Evolutionary conservation across 768 basidiomycete species (phyloP), one percentile per base, ranked within the genome.

Genomic region (Leccinellum rugosiceps): DNA sequence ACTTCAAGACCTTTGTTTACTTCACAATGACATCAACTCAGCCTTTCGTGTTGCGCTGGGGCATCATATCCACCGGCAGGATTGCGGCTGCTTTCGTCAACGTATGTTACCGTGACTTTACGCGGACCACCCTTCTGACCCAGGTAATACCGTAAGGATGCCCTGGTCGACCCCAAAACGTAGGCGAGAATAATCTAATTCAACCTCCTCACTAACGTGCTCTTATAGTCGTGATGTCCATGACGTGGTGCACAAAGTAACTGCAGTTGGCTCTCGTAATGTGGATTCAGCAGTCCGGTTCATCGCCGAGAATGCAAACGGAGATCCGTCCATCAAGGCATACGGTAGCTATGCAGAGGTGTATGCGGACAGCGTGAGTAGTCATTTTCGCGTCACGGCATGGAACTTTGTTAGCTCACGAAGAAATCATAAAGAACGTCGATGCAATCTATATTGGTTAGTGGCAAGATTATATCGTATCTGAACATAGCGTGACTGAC

Each of bases 21-120:
- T 11, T 57, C 10, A 8, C 26, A 35, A 65, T 72, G 71, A 43
- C 55, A 46, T 44, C 61, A 48, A n/a, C 56, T 35, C 71, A 73
- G 59, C 75, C 77, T 1, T 73, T 77, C 48, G 75, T 75, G 17
- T 71, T 92, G 53, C 83, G 83, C 55, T 94, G 92, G 93, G 92
- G 93, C 17, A 90, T 94, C 61, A 87, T 96, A 59, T 90, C 91
- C 13, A 92, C 92, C 2, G 91, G 90, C 30, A 67, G 69, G 19
- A 94, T 94, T 57, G 84, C 91, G 9, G 75, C 75, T 30, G 71
- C 68, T 11, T 94, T 94, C 68, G 80, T 84, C 11, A 83, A 82
- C 77, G 91, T 88, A 57, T 56, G 74, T 35, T 44, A 19, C 28
- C n/a, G 3, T n/a, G 4, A 31, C 31, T 44, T 19, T 32, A 44